A percentile compares a stretch with the other conserved stretches of the same genome.
Evolutionary conservation across 306 rosid species (phyloP).

Genomic region (Astragalus glycyphyllos): DNA sequence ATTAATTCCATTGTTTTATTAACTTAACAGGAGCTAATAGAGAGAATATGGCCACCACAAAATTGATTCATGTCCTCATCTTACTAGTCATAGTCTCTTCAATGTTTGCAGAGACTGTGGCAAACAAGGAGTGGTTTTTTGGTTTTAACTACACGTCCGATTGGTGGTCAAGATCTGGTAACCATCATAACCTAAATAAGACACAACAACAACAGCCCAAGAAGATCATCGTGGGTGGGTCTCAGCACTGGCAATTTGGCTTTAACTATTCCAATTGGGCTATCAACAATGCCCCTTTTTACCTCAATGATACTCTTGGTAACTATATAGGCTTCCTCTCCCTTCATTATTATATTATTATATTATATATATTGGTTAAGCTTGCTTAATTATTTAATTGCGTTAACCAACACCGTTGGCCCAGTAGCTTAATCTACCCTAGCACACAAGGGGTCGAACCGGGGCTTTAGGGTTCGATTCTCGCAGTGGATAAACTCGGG

Average conservation of each 20-base stretch:
- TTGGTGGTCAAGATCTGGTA: slow-evolving; percentile 50
- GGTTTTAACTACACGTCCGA: slow-evolving; percentile 46
- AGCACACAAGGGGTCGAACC: too few species aligned
- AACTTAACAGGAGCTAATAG: neutral
- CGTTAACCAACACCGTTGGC: too few species aligned
- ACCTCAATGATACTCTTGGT: slow-evolving; percentile 71
- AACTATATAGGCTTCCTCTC: neutral
- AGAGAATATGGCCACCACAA: slow-evolving; percentile 41
- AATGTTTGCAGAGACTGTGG: slow-evolving; percentile 43
- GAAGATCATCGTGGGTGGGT: slow-evolving; percentile 63
- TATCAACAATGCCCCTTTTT: slow-evolving; percentile 54
- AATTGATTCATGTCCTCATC: slow-evolving; percentile 2
- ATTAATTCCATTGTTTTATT: neutral
- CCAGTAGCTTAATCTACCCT: too few species aligned
- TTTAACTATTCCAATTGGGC: slow-evolving; percentile 66
- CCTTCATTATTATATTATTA: neutral
- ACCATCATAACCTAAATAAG: slow-evolving; percentile 35
- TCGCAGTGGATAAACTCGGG: too few species aligned
- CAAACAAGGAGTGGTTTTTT: slow-evolving; percentile 52
- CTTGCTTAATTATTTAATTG: too few species aligned
- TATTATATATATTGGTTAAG: neutral
- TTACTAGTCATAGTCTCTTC: slow-evolving; percentile 35
- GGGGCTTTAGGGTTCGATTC: too few species aligned
- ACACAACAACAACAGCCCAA: slow-evolving; percentile 35
- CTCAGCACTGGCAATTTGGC: slow-evolving; percentile 61